A percentile compares a stretch with the other conserved stretches of the same genome.
Conservation (phyloP, 306 rosid genomes). For the Malus asiatica region DNA sequence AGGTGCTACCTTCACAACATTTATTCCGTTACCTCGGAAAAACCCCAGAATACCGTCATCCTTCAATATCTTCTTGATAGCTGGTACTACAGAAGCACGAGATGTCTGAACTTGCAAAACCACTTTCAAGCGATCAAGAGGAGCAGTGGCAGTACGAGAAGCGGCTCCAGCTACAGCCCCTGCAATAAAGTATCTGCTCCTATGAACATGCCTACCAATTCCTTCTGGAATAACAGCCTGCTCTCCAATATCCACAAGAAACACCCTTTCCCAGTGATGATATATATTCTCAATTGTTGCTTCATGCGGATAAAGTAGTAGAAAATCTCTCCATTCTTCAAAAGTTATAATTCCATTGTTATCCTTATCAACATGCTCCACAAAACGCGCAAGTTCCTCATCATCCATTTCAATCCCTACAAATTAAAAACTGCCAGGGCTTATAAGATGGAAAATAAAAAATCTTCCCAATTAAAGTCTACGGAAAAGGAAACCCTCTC, state of each 20-base stretch:
- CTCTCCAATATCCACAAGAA: constrained; percentile 91
- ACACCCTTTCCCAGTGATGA: constrained; percentile 88
- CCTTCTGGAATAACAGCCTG: constrained; percentile 86
- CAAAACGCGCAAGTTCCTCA: constrained; percentile 88
- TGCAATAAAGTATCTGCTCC: constrained; percentile 81
- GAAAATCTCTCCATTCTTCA: constrained; percentile 98
- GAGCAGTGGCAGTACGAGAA: constrained; percentile 94
- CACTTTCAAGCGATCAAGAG: constrained; percentile 89
- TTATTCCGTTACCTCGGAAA: constrained; percentile 90
- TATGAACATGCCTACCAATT: constrained; percentile 74
- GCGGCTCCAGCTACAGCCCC: constrained; percentile 94
- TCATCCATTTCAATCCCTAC: constrained; percentile 93
- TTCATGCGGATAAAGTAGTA: constrained; percentile 86
- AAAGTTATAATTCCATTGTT: constrained; percentile 89
- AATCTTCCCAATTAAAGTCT: background rate
- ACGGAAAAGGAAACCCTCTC: background rate
- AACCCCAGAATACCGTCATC: constrained; percentile 74
- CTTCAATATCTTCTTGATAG: constrained; percentile 59
- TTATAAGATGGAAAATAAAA: constrained; percentile 54
- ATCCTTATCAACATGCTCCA: constrained; percentile 94
- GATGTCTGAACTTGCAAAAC: constrained; percentile 76
- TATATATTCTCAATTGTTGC: constrained; percentile 95
- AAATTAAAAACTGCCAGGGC: constrained; percentile 49
- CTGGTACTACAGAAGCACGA: constrained; percentile 55
- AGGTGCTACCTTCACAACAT: constrained; percentile 90